Base-by-base conservation (phyloP, 2,329 filamentous ascomycete species). In the Penicillium sp. region DNA sequence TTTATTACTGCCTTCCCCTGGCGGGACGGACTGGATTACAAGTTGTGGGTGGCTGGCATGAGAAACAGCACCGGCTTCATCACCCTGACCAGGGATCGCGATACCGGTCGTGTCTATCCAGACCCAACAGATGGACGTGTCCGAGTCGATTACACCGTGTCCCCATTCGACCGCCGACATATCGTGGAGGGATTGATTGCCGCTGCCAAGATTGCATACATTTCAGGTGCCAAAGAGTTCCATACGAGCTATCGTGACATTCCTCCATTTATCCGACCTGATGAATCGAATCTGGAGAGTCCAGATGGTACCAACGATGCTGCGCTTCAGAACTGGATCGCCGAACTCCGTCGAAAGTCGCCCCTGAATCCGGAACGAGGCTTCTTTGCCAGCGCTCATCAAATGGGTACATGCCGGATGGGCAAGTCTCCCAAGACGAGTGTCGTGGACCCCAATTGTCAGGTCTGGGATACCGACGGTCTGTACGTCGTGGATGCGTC, bases 201-300 rank as follows among this genome's bases (percentile, higher is more conserved):
- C 2, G 72, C 85, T 1, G 82, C 85, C 27, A 88, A 89, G 64
- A 82, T 95, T 32, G 80, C 84, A 52, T 91, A 89, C 64, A 78
- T 89, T 37, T 77, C 81, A 32, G 89, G 89, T 20, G 91, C 90
- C 0, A 75, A 72, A n/a, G 88, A 95, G 68, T 90, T 96, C 62
- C 80, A 84, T 61, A 74, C 83, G 0, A 73, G 76, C 3, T 74
- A 87, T 16, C 77, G 80, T 0, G 81, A 80, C 8, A 65, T 88
- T 28, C 72, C 77, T 26, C 77, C 83, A 0, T 96, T 89, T 62
- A 65, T 78, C 24, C 77, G 80, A 10, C 58, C 65, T 6, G 55
- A 57, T 4, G 45, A 50, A 9, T 56, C 57, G 6, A 53, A 58
- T 20, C 46, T 44, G 2, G 59, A 59, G 18, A 50, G 47, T 2